Evolutionary conservation across 202 grass and related monocot species (phyloP), one percentile per base, ranked within the genome.

Genomic region (Setaria italica): DNA sequence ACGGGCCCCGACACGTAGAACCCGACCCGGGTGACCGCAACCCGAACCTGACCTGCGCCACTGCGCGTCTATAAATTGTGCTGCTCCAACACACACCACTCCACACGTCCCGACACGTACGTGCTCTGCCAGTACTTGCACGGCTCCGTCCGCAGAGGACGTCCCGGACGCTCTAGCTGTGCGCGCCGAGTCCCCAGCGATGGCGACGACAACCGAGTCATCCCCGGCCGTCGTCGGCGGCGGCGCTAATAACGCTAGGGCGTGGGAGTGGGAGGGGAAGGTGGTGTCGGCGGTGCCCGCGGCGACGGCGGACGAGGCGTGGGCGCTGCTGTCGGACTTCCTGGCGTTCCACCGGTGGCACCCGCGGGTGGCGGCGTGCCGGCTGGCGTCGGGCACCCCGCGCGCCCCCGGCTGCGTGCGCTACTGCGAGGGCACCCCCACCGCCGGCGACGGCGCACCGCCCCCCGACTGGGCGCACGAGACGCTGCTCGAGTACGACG

Each of bases 271-370:
- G 90, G 93, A 90, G 30, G 93, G 82, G 1, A 65, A 81, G 42
- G 93, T 85, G 85, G 75, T 53, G n/a, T 89, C 90, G 17, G 7
- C 80, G 5, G 82, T 95, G 39, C 5, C 73, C 7, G 57, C 53
- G 58, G 93, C 85, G 57, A 89, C 90, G 30, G 79, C 79, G 11
- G 85, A 92, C 49, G 88, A 95, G 85, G 88, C 93, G 62, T 95
- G 93, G 93, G 74, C 87, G 67, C 74, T 92, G 25, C 90, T 95
- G 0, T 95, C 88, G 1, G 89, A 95, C 79, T 95, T 92, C 65
- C 89, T 91, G 32, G 93, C 86, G 51, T 95, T 95, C 88, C 93
- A 95, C 77, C 81, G 57, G 5, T 92, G 93, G 93, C 90, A 95
- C 76, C 93, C 93, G 4, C 88, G 93, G 30, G 88, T 95, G 17